Percentiles rank a stretch among this genome's conserved stretches.
Evolutionary conservation across 2,329 filamentous ascomycete species (phyloP).

Genomic region (Aspergillus jensenii): DNA sequence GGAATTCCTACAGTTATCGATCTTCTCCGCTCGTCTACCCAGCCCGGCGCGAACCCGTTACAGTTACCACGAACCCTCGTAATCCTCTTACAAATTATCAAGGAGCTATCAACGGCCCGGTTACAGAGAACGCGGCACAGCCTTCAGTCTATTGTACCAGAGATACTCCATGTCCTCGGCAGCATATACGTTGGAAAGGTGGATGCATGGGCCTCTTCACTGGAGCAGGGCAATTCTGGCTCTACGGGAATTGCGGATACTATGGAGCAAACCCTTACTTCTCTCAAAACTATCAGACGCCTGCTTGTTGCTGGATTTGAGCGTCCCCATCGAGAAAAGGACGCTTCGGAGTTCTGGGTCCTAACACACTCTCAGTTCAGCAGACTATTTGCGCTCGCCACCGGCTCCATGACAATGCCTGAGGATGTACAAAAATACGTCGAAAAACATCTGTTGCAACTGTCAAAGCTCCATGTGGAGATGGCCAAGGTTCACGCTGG

Average conservation of each 20-base stretch:
- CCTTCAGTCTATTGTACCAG: slow-evolving; percentile 75
- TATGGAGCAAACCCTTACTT: slow-evolving; percentile 74
- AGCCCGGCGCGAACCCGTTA: slow-evolving; percentile 57
- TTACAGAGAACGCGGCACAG: slow-evolving; percentile 72
- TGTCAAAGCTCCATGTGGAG: slow-evolving; percentile 86
- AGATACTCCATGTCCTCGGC: slow-evolving; percentile 77
- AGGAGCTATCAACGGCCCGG: slow-evolving; percentile 81
- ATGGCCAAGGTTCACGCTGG: slow-evolving; percentile 79
- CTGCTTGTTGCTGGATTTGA: slow-evolving; percentile 81
- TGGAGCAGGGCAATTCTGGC: slow-evolving; percentile 59
- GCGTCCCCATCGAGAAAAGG: slow-evolving; percentile 73
- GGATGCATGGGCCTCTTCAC: slow-evolving; percentile 63
- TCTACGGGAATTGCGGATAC: slow-evolving; percentile 60
- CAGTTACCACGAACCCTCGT: slow-evolving; percentile 72
- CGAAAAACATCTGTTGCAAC: slow-evolving; percentile 85
- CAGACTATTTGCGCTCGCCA: slow-evolving; percentile 67
- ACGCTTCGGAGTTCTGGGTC: slow-evolving; percentile 77
- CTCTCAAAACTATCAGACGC: slow-evolving; percentile 77
- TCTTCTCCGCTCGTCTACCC: slow-evolving; percentile 59
- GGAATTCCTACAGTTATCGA: slow-evolving; percentile 57
- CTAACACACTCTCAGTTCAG: slow-evolving; percentile 75
- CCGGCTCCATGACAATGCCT: slow-evolving; percentile 56
- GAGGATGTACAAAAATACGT: slow-evolving; percentile 60
- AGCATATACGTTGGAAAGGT: slow-evolving; percentile 77
- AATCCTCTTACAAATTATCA: slow-evolving; percentile 80